phyloP scores from a whole-genome alignment of 768 basidiomycete species.

The Leccinellum rugosiceps region DNA sequence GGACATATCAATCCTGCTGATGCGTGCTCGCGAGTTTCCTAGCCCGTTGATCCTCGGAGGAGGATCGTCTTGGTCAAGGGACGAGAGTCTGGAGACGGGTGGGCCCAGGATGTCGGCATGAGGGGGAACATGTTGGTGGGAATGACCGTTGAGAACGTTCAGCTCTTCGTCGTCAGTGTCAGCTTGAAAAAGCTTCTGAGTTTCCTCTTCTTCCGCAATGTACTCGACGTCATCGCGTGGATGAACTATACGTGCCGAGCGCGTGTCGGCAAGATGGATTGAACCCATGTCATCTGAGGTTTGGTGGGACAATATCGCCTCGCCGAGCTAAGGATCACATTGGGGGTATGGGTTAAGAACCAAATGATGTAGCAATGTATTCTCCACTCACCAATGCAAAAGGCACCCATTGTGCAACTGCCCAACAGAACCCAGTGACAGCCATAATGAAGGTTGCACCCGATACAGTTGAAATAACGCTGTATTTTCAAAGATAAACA shows the following conservation, averaged over 20 bases:
- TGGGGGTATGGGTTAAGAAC: conserved; percentile 20
- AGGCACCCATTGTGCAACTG: conserved; percentile 89
- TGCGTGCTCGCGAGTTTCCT: conserved; percentile 44
- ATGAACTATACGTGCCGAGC: conserved; percentile 12
- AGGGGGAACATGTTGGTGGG: neutral
- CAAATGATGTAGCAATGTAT: neutral
- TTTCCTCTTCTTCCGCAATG: conserved; percentile 27
- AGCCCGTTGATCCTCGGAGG: conserved; percentile 29
- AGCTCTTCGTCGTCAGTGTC: conserved; percentile 23
- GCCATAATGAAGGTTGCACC: conserved; percentile 77
- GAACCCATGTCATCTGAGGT: conserved; percentile 32
- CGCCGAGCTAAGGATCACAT: conserved; percentile 57
- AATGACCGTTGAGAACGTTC: neutral
- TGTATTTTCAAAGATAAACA: conserved; percentile 30
- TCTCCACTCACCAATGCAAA: conserved; percentile 69
- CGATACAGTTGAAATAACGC: conserved; percentile 65
- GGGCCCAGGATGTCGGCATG: neutral
- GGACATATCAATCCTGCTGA: conserved; percentile 44
- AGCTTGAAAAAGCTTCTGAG: conserved; percentile 17
- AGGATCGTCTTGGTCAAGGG: conserved; percentile 15
- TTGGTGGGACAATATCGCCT: conserved; percentile 77
- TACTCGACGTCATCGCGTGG: conserved; percentile 16
- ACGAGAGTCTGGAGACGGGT: conserved; percentile 3
- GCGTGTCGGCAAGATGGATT: conserved; percentile 41
- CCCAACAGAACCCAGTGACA: conserved; percentile 88